These are phyloP conservation scores for Calocybe indica DNA, from an alignment of 768 basidiomycete species.

Conservation along the genomic window DNA sequence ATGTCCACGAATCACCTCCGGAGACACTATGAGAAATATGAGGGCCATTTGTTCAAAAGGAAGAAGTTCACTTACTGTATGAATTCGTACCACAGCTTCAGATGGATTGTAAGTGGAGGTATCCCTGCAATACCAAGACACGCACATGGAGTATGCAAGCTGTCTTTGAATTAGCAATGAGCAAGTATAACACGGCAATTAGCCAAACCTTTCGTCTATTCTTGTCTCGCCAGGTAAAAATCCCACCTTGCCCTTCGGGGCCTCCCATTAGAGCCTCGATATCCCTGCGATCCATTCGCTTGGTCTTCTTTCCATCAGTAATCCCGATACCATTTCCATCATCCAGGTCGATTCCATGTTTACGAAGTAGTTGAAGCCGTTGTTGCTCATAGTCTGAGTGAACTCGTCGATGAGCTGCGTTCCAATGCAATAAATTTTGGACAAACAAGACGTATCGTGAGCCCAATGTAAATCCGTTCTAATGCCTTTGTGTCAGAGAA, in stretches of 20 bases:
- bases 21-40: conserved; percentile 57
- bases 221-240: conserved; percentile 96
- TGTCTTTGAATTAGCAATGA: conserved; percentile 22
- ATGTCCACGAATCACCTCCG: conserved; percentile 84
- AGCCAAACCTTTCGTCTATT: conserved; percentile 76
- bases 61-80: conserved; percentile 55
- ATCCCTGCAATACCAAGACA: conserved; percentile 14
- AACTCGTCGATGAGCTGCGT: conserved; percentile 10
- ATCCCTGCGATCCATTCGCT: conserved; percentile 75
- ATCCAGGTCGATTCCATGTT: conserved; percentile 93
- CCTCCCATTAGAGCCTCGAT: conserved; percentile 82
- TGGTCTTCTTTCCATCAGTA: conserved; percentile 67
- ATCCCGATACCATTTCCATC: conserved; percentile 48
- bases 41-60: not conserved
- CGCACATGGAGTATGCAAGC: conserved; percentile 88
- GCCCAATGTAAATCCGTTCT: conserved; percentile 96
- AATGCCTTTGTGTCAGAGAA: not conserved
- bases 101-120: conserved; percentile 17
- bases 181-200: conserved; percentile 17
- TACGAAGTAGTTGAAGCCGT: conserved; percentile 78
- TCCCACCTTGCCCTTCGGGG: conserved; percentile 71
- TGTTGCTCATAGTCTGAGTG: conserved; percentile 88
- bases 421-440: conserved; percentile 4
- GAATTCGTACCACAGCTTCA: conserved; percentile 79
- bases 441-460: conserved; percentile 85